phyloP scores from a whole-genome alignment of 805 yeast genomes.

The Candida vaughaniae region DNA sequence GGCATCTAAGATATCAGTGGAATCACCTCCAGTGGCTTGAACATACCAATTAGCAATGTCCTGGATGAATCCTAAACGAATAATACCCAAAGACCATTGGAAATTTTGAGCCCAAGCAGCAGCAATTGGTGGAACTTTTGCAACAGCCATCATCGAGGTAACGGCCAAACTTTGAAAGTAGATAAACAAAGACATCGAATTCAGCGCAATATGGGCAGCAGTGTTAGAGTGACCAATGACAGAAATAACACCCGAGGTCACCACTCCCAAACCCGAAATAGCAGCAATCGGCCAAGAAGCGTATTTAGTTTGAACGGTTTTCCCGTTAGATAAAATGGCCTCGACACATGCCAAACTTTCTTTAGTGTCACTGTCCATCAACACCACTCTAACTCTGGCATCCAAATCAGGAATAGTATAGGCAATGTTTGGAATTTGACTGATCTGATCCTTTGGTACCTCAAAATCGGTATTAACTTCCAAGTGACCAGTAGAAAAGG shows the following conservation, averaged over 20 bases:
- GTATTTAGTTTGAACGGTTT: conserved; percentile 88
- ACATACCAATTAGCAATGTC: conserved; percentile 88
- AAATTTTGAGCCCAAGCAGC: conserved; percentile 98
- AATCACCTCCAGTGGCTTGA: conserved; percentile 88
- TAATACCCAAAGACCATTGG: conserved; percentile 94
- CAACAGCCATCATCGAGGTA: conserved; percentile 93
- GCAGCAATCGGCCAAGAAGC: conserved; percentile 97
- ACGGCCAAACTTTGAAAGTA: conserved; percentile 94
- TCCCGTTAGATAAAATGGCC: conserved; percentile 82
- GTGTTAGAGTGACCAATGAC: conserved; percentile 87
- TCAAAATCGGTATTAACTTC: conserved; percentile 57
- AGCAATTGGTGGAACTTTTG: conserved; percentile 91
- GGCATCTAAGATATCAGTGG: conserved; percentile 72
- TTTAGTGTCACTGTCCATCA: conserved; percentile 46
- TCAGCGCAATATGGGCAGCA: conserved; percentile 97
- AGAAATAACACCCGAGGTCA: conserved; percentile 84
- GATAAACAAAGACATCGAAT: conserved; percentile 85
- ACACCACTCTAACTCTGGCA: conserved; percentile 79
- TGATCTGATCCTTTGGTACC: conserved; percentile 41
- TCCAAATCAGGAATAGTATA: conserved; percentile 92
- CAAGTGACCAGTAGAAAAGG: conserved; percentile 83
- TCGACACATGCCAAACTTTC: conserved; percentile 85
- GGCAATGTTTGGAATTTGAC: conserved; percentile 75
- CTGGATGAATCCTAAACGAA: conserved; percentile 75
- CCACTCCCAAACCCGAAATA: conserved; percentile 80